A percentile compares a stretch with the other conserved stretches of the same genome.
These are phyloP conservation scores for Trapa incisa DNA, from an alignment of 345 rosid genomes.

Conservation along the genomic window DNA sequence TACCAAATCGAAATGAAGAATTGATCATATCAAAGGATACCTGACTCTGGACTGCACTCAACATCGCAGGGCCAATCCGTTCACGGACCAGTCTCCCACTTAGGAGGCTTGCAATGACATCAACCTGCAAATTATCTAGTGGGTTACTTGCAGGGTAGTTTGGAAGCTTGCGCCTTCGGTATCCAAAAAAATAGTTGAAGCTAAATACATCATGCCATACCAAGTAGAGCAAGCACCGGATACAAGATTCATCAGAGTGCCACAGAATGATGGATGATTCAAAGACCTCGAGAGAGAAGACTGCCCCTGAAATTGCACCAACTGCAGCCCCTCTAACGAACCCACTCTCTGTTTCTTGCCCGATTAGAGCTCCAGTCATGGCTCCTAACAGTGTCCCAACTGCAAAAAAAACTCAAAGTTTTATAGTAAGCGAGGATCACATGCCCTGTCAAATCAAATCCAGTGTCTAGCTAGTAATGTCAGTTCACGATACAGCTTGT, in stretches of 20 bases:
- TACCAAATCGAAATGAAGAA: not conserved
- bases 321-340: slow-evolving; percentile 93
- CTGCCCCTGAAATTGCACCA: slow-evolving; percentile 99
- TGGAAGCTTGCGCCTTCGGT: not conserved
- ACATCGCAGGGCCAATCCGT: slow-evolving; percentile 96
- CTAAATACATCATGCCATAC: slow-evolving; percentile 25
- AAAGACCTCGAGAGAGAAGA: slow-evolving; percentile 94
- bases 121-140: slow-evolving; percentile 42
- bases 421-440: not conserved
- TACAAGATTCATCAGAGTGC: slow-evolving; percentile 87
- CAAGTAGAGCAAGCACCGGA: slow-evolving; percentile 88
- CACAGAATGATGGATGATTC: slow-evolving; percentile 94
- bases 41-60: slow-evolving; percentile 99
- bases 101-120: slow-evolving; percentile 91
- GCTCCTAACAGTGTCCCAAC: slow-evolving; percentile 97
- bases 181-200: not conserved
- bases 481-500: too few species aligned
- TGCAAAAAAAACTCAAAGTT: slow-evolving; percentile 17
- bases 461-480: not conserved
- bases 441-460: not conserved
- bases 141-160: not conserved
- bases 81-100: slow-evolving; percentile 98
- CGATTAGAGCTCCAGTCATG: slow-evolving; percentile 95
- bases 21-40: slow-evolving; percentile 20
- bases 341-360: slow-evolving; percentile 99